Evolutionary conservation across 345 rosid species (phyloP).

Genomic region (Combretum micranthum): DNA sequence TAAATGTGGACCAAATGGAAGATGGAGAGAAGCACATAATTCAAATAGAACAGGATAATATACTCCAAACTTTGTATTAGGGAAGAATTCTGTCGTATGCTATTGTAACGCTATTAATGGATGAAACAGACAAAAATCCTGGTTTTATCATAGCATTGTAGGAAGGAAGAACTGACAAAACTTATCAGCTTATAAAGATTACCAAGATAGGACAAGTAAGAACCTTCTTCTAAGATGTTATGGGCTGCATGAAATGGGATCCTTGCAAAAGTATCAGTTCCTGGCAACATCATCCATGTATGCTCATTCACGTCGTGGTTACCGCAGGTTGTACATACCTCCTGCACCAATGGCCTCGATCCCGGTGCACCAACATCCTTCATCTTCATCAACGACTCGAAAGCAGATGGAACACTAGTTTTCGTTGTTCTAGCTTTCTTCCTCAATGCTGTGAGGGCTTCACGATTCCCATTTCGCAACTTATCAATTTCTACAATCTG

Average conservation of each 20-base stretch:
- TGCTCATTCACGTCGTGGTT: constrained; percentile 54
- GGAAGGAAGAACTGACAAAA: background rate
- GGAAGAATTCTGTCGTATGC: too few species aligned
- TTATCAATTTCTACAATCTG: constrained; percentile 74
- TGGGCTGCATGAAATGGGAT: constrained; percentile 80
- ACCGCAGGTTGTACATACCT: constrained; percentile 77
- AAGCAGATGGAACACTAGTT: constrained; percentile 57
- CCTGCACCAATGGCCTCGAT: constrained; percentile 55
- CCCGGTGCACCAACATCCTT: constrained; percentile 41
- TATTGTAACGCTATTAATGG: too few species aligned
- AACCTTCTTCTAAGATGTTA: constrained; percentile 70
- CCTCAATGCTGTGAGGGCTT: constrained; percentile 71
- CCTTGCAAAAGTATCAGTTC: constrained; percentile 65
- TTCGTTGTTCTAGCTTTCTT: constrained; percentile 71
- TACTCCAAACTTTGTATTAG: too few species aligned
- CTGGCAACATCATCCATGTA: constrained; percentile 81
- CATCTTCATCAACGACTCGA: constrained; percentile 86
- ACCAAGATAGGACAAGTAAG: constrained; percentile 7
- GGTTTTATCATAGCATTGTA: background rate
- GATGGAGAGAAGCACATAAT: too few species aligned
- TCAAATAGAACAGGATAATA: too few species aligned
- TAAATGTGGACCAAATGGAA: too few species aligned
- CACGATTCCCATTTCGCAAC: constrained; percentile 69
- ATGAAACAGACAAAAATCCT: too few species aligned
- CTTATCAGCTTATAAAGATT: background rate